phyloP scores from a whole-genome alignment of 805 yeast species.

The Saturnispora halmiae region DNA sequence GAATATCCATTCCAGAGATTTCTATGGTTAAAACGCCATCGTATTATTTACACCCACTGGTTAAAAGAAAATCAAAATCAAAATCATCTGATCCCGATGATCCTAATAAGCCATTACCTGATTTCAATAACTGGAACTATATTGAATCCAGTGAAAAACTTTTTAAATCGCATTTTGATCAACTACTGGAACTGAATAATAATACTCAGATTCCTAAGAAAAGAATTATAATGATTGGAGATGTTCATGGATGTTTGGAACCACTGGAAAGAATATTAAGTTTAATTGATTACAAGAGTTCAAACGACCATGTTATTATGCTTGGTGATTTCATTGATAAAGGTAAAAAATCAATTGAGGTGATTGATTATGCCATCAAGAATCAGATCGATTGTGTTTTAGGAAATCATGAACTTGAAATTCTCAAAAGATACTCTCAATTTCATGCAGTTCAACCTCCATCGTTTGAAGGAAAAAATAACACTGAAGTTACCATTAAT shows the following conservation, averaged over 20 bases:
- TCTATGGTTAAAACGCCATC: conserved; percentile 17
- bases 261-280: conserved; percentile 46
- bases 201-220: conserved; percentile 20
- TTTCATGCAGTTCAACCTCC: conserved; percentile 38
- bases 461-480: conserved; percentile 10
- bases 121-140: conserved; percentile 17
- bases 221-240: conserved; percentile 70
- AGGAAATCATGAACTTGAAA: conserved; percentile 82
- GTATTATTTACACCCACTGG: conserved; percentile 26
- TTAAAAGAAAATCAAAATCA: conserved; percentile 11
- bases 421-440: conserved; percentile 54
- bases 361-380: conserved; percentile 55
- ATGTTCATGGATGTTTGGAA: conserved; percentile 71
- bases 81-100: conserved; percentile 18
- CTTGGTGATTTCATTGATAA: conserved; percentile 83
- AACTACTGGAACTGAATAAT: conserved; percentile 9
- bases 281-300: conserved; percentile 36
- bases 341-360: conserved; percentile 67
- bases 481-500: conserved; percentile 6
- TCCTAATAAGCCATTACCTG: conserved; percentile 24
- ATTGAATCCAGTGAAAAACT: conserved; percentile 14
- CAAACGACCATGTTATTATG: conserved; percentile 52
- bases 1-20: conserved; percentile 21
- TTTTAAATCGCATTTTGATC: conserved; percentile 19
- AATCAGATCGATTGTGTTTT: conserved; percentile 61